Base-by-base conservation (phyloP, 2,329 filamentous ascomycete genomes). In the Fusarium gaditjirri region DNA sequence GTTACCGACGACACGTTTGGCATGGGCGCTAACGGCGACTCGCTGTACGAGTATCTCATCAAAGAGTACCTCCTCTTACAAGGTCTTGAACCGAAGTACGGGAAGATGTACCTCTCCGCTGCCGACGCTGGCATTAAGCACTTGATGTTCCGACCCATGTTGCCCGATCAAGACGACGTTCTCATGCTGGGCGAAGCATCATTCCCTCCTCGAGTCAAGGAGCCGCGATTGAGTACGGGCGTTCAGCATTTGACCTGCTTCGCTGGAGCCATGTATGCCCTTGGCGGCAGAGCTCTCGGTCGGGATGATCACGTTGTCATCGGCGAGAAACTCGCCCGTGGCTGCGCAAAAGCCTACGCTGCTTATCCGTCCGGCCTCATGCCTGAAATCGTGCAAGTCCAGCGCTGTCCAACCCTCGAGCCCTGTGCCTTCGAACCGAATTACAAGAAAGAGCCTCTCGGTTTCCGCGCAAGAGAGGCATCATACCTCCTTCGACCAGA, bases 61-160 rank as follows among this genome's bases (percentile, higher is more conserved):
- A 83, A 94, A 77, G 85, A 92, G 77, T 86, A 91, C 73, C 81
- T 92, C 27, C 83, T 94, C 3, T 84, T 93, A 0, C 89, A 90
- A n/a, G 92, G 92, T 10, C 62, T 74, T 3, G 82, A 84, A 11
- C 74, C 78, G 4, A 78, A 78, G 52, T 84, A 84, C 25, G 77
- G 78, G 41, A 69, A 74, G 10, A 83, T 84, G 81, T 81, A 80
- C 29, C 70, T 61, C 21, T 83, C 76, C 70, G 92, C 82, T 13
- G 72, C 92, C 36, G 86, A 90, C 33, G 85, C 87, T 0, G 87
- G 88, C 3, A 88, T 89, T 60, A 82, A 88, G 50, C 82, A 90
- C 60, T 81, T 94, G 21, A 85, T 94, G 56, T 94, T 90, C 79
- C 86, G 89, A 9, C 92, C 92, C 0, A 89, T 92, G 85, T 83